A percentile compares a stretch with the other conserved stretches of the same genome.
Evolutionary conservation across 495 filamentous ascomycete species (phyloP).

Genomic region (Neurospora sp.): DNA sequence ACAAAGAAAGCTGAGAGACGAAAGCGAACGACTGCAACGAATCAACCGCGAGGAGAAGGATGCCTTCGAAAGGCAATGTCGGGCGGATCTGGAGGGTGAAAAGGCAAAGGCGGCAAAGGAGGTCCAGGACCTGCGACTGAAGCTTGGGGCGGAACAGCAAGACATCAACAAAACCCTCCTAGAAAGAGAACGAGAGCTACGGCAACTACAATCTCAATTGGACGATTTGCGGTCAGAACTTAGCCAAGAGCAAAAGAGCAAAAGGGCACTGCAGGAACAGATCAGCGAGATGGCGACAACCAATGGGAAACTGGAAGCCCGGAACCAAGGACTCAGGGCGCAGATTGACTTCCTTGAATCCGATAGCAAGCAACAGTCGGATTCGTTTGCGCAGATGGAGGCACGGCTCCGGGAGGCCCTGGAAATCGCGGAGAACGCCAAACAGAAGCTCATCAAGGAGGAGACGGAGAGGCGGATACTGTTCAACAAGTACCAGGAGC

Average conservation of each 20-base stretch:
- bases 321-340: slow-evolving; percentile 61
- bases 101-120: slow-evolving; percentile 48
- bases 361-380: slow-evolving; percentile 73
- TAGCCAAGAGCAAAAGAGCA: slow-evolving; percentile 38
- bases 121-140: slow-evolving; percentile 51
- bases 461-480: slow-evolving; percentile 85
- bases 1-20: slow-evolving; percentile 25
- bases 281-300: slow-evolving; percentile 54
- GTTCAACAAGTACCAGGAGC: slow-evolving; percentile 94
- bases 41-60: slow-evolving; percentile 38
- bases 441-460: slow-evolving; percentile 80
- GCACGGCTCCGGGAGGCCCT: slow-evolving; percentile 67
- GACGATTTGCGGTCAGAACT: slow-evolving; percentile 49
- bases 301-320: slow-evolving; percentile 59
- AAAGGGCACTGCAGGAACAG: slow-evolving; percentile 31
- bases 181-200: slow-evolving; percentile 51
- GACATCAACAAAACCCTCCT: slow-evolving; percentile 52
- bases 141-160: slow-evolving; percentile 53
- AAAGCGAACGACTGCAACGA: slow-evolving; percentile 18
- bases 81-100: slow-evolving; percentile 48
- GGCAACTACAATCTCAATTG: slow-evolving; percentile 41
- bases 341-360: slow-evolving; percentile 83
- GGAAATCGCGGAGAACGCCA: slow-evolving; percentile 53
- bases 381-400: slow-evolving; percentile 68
- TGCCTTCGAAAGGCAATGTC: slow-evolving; percentile 23